A percentile compares a stretch with the other conserved stretches of the same genome.
phyloP scores from a whole-genome alignment of 208 protist genomes.

The Trypanosoma theileri region DNA sequence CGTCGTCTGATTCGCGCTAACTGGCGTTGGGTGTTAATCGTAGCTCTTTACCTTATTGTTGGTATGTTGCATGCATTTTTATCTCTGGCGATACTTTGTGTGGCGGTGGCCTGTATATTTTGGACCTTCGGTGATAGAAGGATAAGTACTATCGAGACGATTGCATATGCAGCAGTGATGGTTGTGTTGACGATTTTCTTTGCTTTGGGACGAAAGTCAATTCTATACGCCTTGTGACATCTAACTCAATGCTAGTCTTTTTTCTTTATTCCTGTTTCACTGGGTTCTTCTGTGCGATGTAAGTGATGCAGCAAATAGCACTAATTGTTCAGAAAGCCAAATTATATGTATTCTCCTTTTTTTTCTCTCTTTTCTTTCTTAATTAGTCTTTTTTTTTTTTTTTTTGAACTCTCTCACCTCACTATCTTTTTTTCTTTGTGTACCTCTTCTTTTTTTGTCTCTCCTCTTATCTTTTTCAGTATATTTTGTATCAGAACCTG shows the following conservation, averaged over 20 bases:
- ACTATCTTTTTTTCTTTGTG: neutral
- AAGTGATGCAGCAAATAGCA: neutral
- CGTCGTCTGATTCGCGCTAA: slow-evolving; percentile 57
- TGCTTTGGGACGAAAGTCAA: slow-evolving; percentile 58
- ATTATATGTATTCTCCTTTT: slow-evolving; percentile 2
- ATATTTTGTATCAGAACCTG: neutral
- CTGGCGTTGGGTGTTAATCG: slow-evolving; percentile 52
- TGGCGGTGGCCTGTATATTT: slow-evolving; percentile 67
- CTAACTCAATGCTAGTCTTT: no score
- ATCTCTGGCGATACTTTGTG: slow-evolving; percentile 52
- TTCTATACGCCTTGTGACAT: slow-evolving; percentile 69
- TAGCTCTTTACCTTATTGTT: slow-evolving; percentile 55
- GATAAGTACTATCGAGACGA: slow-evolving; percentile 41
- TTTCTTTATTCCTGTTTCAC: no score
- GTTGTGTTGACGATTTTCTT: slow-evolving; percentile 70
- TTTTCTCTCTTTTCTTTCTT: neutral
- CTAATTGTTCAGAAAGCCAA: no score
- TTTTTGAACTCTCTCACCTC: neutral
- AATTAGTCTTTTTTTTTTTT: neutral
- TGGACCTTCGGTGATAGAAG: slow-evolving; percentile 51
- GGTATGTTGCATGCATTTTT: slow-evolving; percentile 74
- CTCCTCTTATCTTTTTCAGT: slow-evolving; percentile 15
- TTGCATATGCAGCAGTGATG: slow-evolving; percentile 63
- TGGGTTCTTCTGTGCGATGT: no score
- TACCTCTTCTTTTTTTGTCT: slow-evolving; percentile 12